Conservation (phyloP, 148 eudicot genomes). For the Amaranthus hypochondriacus region DNA sequence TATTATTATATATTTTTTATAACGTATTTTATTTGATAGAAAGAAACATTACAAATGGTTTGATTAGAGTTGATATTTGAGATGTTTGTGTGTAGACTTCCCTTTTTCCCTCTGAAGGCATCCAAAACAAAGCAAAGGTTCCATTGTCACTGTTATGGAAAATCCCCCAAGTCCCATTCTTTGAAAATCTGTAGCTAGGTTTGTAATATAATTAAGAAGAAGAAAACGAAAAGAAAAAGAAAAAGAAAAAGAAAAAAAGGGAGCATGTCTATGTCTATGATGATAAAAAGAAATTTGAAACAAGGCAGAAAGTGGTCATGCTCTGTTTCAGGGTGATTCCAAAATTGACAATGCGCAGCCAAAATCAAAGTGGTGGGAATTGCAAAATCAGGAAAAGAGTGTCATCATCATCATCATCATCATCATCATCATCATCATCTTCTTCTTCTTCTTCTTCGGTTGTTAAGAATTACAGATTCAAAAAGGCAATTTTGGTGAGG, state of each 20-base stretch:
- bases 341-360: background rate
- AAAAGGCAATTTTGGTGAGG: conserved; percentile 54
- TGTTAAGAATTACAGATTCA: conserved; percentile 45
- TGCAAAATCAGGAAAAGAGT: conserved; percentile 69
- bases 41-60: too few species aligned
- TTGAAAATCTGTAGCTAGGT: conserved; percentile 17
- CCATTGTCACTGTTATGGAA: background rate
- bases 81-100: background rate
- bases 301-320: conserved; percentile 17
- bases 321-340: background rate
- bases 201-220: conserved; percentile 19
- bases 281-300: background rate
- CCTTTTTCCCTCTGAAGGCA: conserved; percentile 30
- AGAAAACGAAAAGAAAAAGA: conserved; percentile 3
- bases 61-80: too few species aligned
- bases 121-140: conserved; percentile 18
- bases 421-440: conserved; percentile 25
- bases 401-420: conserved; percentile 49
- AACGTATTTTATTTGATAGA: background rate
- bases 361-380: conserved; percentile 30
- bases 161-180: conserved; percentile 17
- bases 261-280: conserved; percentile 23
- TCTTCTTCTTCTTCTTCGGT: conserved; percentile 67
- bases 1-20: background rate
- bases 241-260: conserved; percentile 1